Evolutionary conservation across 2,329 filamentous ascomycete genomes (phyloP).

Genomic region (Conoideocrella luteorostrata): DNA sequence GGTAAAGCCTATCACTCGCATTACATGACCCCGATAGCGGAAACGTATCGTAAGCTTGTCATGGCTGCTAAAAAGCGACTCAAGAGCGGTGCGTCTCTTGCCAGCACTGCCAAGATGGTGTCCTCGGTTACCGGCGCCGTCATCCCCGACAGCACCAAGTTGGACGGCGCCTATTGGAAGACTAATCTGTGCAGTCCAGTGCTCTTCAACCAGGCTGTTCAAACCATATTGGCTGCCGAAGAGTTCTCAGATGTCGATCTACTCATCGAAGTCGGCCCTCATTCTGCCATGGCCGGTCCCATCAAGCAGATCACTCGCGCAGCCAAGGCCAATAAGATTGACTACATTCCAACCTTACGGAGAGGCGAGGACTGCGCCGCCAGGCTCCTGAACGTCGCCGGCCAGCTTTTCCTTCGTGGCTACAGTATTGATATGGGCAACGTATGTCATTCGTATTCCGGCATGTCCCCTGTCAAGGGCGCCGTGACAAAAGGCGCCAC

Average conservation of each 20-base stretch:
- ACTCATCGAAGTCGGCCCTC: constrained; percentile 42
- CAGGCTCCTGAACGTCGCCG: not conserved
- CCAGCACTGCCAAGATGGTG: not conserved
- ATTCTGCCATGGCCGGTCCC: constrained; percentile 40
- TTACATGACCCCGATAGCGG: constrained; percentile 11
- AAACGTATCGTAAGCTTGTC: constrained; percentile 6
- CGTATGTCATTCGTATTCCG: too few species aligned
- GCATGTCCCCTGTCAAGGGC: too few species aligned
- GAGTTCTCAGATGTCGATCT: constrained; percentile 6
- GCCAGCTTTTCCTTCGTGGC: not conserved
- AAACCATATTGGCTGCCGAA: not conserved
- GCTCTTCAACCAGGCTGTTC: not conserved
- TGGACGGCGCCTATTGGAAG: not conserved
- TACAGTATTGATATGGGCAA: not conserved
- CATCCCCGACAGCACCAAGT: constrained; percentile 6
- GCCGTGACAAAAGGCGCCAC: constrained; percentile 8
- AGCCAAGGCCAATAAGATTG: not conserved
- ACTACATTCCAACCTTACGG: not conserved
- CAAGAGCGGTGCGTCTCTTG: not conserved
- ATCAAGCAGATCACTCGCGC: constrained; percentile 36
- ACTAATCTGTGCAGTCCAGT: constrained; percentile 8
- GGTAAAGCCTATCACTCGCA: constrained; percentile 17
- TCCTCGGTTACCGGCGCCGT: constrained; percentile 17
- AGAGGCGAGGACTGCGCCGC: constrained; percentile 22
- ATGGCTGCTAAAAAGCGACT: not conserved